Conservation (phyloP, 78 protist genomes). For the Dictyostelium firmibasis region DNA sequence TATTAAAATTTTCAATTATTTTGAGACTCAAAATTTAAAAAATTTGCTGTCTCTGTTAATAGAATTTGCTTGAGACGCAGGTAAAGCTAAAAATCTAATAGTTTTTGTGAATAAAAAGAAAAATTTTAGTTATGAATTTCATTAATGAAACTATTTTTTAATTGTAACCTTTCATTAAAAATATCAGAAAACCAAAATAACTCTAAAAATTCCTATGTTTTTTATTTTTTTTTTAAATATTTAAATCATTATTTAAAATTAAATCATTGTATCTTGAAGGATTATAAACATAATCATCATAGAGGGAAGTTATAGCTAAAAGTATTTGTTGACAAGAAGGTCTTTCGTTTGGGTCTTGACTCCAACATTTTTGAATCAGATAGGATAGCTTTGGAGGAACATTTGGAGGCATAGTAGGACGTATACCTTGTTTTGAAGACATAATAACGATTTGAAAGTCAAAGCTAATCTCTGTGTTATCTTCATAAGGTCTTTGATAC, state of each 20-base stretch:
- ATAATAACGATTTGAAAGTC: conserved; percentile 71
- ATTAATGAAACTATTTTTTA: too few species aligned
- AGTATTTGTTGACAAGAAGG: conserved; percentile 53
- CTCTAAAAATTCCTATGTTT: too few species aligned
- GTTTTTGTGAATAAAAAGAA: too few species aligned
- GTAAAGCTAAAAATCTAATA: too few species aligned
- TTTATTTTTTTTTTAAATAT: background rate
- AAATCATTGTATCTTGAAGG: background rate
- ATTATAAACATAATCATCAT: conserved; percentile 27
- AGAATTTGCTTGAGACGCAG: too few species aligned
- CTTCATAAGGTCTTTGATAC: conserved; percentile 74
- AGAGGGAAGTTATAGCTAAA: conserved; percentile 21
- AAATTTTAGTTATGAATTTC: too few species aligned
- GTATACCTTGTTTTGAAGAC: conserved; percentile 58
- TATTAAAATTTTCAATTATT: too few species aligned
- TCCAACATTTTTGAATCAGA: conserved; percentile 58
- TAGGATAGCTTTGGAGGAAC: conserved; percentile 39
- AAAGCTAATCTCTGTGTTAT: conserved; percentile 45
- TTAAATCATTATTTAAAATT: background rate
- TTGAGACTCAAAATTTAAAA: too few species aligned
- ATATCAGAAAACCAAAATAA: too few species aligned
- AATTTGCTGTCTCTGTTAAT: too few species aligned
- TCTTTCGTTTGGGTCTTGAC: conserved; percentile 52
- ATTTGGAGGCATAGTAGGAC: conserved; percentile 73
- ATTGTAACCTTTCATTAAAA: too few species aligned